These are phyloP conservation scores for Kitagawia praeruptora DNA, from an alignment of 129 eudicot genomes.

Conservation along the genomic window DNA sequence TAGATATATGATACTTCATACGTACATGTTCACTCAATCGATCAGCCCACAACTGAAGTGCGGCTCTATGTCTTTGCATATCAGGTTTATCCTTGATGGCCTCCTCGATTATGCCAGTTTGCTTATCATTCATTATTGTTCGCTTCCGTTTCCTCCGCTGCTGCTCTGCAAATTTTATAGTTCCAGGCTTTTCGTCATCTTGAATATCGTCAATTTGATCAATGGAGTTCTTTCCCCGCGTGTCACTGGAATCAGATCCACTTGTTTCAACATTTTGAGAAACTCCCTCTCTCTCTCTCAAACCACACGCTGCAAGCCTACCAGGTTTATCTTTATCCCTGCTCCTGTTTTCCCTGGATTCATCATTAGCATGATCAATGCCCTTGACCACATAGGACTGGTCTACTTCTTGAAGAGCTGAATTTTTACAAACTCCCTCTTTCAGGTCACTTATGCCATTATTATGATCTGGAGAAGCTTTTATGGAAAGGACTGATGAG, in stretches of 20 bases:
- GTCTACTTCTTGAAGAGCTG: constrained; percentile 32
- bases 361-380: constrained; percentile 25
- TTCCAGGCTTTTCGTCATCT: constrained; percentile 42
- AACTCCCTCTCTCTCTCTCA: constrained; percentile 31
- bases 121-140: constrained; percentile 80
- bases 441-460: constrained; percentile 28
- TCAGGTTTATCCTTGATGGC: constrained; percentile 76
- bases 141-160: constrained; percentile 78
- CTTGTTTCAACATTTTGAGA: constrained; percentile 45
- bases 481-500: constrained; percentile 24
- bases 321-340: constrained; percentile 24
- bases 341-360: constrained; percentile 15
- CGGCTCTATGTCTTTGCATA: constrained; percentile 61
- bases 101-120: constrained; percentile 56
- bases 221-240: constrained; percentile 29
- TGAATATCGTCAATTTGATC: constrained; percentile 19
- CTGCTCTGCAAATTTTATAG: constrained; percentile 52
- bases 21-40: constrained; percentile 72
- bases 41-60: constrained; percentile 58
- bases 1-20: not conserved
- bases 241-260: constrained; percentile 58
- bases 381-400: constrained; percentile 24
- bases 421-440: constrained; percentile 33
- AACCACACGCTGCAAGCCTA: constrained; percentile 17
- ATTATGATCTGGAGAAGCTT: constrained; percentile 28